Conservation (phyloP, 805 yeast genomes). For the Kodamaea hsintzibuensis region DNA sequence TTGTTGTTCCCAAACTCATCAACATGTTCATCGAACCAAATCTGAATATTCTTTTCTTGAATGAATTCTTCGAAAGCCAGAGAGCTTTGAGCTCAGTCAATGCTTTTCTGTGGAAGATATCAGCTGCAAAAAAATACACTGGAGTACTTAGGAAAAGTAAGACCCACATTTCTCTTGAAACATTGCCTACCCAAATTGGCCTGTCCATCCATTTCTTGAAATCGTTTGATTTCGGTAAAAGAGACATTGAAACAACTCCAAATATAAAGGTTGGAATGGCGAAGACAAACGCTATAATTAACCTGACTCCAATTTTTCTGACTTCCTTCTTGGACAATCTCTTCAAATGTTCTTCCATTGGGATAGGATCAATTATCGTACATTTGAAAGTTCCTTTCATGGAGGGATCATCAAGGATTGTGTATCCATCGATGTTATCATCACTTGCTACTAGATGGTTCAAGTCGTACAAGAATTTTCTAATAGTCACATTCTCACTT, state of each 20-base stretch:
- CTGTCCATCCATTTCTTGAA: slow-evolving; percentile 57
- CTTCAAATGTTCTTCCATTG: slow-evolving; percentile 65
- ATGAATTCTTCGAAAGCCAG: slow-evolving; percentile 57
- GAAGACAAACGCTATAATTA: slow-evolving; percentile 49
- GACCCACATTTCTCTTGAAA: slow-evolving; percentile 63
- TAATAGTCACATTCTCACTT: slow-evolving; percentile 48
- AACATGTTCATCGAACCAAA: slow-evolving; percentile 80
- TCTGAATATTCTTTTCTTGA: slow-evolving; percentile 56
- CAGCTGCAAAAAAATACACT: slow-evolving; percentile 73
- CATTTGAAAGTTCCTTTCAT: slow-evolving; percentile 45
- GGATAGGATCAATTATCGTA: slow-evolving; percentile 51
- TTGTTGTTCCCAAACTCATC: slow-evolving; percentile 71
- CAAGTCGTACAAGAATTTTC: slow-evolving; percentile 54
- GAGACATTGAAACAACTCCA: slow-evolving; percentile 69
- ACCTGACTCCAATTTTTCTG: slow-evolving; percentile 43
- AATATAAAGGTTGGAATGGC: slow-evolving; percentile 70
- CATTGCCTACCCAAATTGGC: slow-evolving; percentile 65
- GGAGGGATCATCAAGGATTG: slow-evolving; percentile 12
- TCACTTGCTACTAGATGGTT: slow-evolving; percentile 40
- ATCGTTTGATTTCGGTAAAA: slow-evolving; percentile 42
- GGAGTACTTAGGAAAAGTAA: slow-evolving; percentile 67
- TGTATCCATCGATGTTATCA: slow-evolving; percentile 18
- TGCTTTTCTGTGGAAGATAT: slow-evolving; percentile 69
- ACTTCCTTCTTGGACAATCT: slow-evolving; percentile 51
- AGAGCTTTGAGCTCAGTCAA: slow-evolving; percentile 55